Percentiles rank a stretch among this genome's conserved stretches.
Conservation (phyloP, 2,329 filamentous ascomycete species). For the Exutisphaerella laricina region DNA sequence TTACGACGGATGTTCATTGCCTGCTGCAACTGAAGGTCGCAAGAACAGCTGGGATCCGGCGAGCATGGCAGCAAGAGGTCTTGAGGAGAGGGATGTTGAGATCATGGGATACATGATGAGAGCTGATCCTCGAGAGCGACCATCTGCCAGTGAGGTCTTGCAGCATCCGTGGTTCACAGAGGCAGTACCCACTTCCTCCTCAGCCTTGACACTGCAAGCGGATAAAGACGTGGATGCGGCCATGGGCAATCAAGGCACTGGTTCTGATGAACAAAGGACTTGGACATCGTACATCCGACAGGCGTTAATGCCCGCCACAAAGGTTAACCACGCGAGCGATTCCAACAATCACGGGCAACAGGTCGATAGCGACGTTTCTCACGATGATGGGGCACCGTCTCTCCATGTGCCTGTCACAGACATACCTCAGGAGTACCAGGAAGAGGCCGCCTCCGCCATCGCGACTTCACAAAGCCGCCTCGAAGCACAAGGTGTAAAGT, state of each 20-base stretch:
- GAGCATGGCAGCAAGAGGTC: conserved; percentile 17
- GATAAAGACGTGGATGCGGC: neutral
- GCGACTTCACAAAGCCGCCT: neutral
- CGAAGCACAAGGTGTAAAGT: neutral
- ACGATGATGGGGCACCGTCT: neutral
- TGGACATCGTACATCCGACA: too few species aligned
- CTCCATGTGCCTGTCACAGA: neutral
- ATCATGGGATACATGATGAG: conserved; percentile 25
- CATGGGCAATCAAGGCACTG: neutral
- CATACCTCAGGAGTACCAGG: neutral
- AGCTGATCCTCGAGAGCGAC: conserved; percentile 24
- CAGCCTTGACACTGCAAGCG: neutral
- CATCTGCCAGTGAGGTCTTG: conserved; percentile 14
- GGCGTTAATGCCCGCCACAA: neutral
- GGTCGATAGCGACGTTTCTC: neutral
- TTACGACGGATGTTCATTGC: conserved; percentile 22
- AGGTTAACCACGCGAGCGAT: neutral
- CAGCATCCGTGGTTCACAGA: neutral
- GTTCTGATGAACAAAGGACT: neutral
- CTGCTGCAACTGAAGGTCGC: conserved; percentile 13
- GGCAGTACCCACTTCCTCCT: neutral
- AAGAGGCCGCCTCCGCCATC: neutral
- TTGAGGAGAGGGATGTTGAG: conserved; percentile 22
- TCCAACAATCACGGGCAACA: neutral
- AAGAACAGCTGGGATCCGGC: conserved; percentile 26